Base-by-base conservation (phyloP, 805 yeast genomes). In the Pichia manshurica region DNA sequence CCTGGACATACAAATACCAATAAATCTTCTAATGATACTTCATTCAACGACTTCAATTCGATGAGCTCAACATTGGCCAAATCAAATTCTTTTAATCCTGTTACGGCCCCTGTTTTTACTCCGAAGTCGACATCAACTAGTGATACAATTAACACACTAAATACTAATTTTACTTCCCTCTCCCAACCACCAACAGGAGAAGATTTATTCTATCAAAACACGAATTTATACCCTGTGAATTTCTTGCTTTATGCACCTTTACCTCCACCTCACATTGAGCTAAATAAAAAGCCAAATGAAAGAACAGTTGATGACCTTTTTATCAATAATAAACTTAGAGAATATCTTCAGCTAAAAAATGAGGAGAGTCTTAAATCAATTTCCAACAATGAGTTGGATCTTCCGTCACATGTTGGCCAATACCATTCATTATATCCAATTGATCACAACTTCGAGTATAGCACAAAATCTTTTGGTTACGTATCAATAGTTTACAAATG, bases 231-330 rank as follows among this genome's bases (percentile, higher is more conserved):
- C 53, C 84, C 85, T 0, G 67, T 87, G 39, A 88, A 88, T 58
- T 86, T 87, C 62, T 96, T 90, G 65, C 67, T 88, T 35, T 90
- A 91, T 66, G 93, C 96, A 0, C 97, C 97, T 2, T 75, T 79
- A 28, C 91, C 96, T 9, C 87, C 90, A 3, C 90, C 89, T 8
- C 81, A 83, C 59, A 63, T 82, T 42, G 72, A 74, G 36, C 64
- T 77, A 9, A 80, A 82, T 13, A 68, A 85, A 52, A 74, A 75
- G 42, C 79, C 87, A 1, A 81, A 89, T 61, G 90, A 89, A 65
- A 75, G 88, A 38, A 79, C 79, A 29, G 77, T 82, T 3, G 77
- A 78, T 46, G 76, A 75, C 48, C 71, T 93, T 58, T 90, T 90
- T 61, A 75, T 91, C 10, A 79, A 89, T 9, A 78, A 78, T 55